phyloP scores from a whole-genome alignment of 2,329 filamentous ascomycete species.

The Beauveria caledonica region DNA sequence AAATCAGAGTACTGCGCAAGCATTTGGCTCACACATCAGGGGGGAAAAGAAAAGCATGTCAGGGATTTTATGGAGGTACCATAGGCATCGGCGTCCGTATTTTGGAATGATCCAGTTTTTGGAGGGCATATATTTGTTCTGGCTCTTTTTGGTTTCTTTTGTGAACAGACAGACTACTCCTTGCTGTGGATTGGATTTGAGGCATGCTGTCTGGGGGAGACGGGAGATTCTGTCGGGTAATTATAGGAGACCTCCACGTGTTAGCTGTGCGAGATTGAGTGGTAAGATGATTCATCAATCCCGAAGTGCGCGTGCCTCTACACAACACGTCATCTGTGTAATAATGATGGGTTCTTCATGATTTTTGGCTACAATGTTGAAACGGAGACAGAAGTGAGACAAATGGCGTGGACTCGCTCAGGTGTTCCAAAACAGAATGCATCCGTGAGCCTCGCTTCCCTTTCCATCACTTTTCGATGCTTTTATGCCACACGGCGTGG shows the following conservation, averaged over 20 bases:
- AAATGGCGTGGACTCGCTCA: neutral
- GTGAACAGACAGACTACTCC: neutral
- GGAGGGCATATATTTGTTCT: neutral
- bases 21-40: neutral
- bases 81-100: constrained; percentile 3
- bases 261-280: neutral
- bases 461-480: neutral
- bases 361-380: neutral
- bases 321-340: neutral
- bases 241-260: neutral
- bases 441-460: neutral
- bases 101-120: neutral
- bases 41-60: neutral
- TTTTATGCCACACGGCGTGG: neutral
- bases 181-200: neutral
- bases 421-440: neutral
- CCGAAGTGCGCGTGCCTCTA: neutral
- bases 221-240: neutral
- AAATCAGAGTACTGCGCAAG: constrained; percentile 7
- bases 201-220: neutral
- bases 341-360: neutral
- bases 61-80: constrained; percentile 1
- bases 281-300: neutral
- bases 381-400: neutral
- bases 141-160: neutral